Evolutionary conservation across 192 early-diverging fungal genomes (phyloP).

Genomic region (Backusella morwellensis): DNA sequence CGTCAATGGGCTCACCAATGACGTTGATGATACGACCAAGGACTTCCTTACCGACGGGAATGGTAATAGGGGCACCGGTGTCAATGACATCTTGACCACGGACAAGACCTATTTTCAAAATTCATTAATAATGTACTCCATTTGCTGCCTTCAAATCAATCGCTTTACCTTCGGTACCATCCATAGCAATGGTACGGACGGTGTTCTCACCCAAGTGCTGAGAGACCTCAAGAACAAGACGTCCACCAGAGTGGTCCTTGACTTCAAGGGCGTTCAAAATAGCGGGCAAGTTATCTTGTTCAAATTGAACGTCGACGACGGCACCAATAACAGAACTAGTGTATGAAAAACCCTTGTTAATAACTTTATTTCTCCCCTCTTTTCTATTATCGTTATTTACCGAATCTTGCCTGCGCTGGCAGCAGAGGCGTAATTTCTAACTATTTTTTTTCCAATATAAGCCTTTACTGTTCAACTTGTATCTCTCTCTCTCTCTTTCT

Average conservation of each 20-base stretch:
- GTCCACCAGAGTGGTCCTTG: slow-evolving; percentile 69
- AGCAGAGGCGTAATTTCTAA: slow-evolving; percentile 16
- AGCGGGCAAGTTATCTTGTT: slow-evolving; percentile 83
- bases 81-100: slow-evolving; percentile 94
- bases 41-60: slow-evolving; percentile 94
- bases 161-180: slow-evolving; percentile 79
- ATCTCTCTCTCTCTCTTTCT: slow-evolving; percentile 15
- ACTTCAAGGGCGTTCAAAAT: slow-evolving; percentile 98
- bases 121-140: neutral
- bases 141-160: neutral
- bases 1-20: slow-evolving; percentile 97
- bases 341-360: slow-evolving; percentile 42
- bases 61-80: slow-evolving; percentile 90
- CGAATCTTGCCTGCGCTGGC: slow-evolving; percentile 29
- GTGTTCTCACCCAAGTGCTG: slow-evolving; percentile 99
- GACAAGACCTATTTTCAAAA: slow-evolving; percentile 63
- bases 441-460: neutral
- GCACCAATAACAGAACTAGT: slow-evolving; percentile 96
- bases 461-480: neutral
- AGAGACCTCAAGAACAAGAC: slow-evolving; percentile 94
- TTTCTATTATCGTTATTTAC: slow-evolving; percentile 10
- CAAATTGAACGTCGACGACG: slow-evolving; percentile 98
- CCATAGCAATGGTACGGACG: slow-evolving; percentile 99
- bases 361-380: neutral
- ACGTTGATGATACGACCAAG: slow-evolving; percentile 99